Percentiles rank a stretch among this genome's conserved stretches.
phyloP scores from a whole-genome alignment of 345 rosid species.

The Salix exigua region DNA sequence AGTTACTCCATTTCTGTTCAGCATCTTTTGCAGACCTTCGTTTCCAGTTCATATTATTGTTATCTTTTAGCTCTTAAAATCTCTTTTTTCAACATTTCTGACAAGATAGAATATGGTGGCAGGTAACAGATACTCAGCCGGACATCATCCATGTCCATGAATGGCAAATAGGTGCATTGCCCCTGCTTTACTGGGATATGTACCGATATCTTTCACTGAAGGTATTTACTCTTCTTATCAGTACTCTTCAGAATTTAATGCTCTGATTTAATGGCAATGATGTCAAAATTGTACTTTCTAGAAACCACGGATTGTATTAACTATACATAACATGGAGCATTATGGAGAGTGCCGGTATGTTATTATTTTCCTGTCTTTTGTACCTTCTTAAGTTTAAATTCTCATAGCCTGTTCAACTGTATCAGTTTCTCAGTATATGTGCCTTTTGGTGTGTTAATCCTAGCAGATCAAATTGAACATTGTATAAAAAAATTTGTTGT shows the following conservation, averaged over 20 bases:
- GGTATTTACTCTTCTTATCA: slow-evolving; percentile 23
- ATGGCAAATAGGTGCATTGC: slow-evolving; percentile 56
- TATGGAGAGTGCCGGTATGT: slow-evolving; percentile 53
- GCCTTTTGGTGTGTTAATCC: neutral
- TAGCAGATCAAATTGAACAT: neutral
- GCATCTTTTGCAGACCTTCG: neutral
- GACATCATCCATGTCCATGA: slow-evolving; percentile 61
- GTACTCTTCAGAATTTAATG: neutral
- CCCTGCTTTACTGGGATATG: slow-evolving; percentile 64
- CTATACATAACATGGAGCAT: slow-evolving; percentile 61
- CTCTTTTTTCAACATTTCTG: neutral
- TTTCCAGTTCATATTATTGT: neutral
- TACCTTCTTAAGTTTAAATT: neutral
- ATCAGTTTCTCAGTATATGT: neutral
- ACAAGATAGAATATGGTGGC: slow-evolving; percentile 12
- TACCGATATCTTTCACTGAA: slow-evolving; percentile 44
- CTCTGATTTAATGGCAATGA: neutral
- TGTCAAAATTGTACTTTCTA: slow-evolving; percentile 7
- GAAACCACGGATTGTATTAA: slow-evolving; percentile 53
- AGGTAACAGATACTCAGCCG: slow-evolving; percentile 52
- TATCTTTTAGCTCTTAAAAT: neutral
- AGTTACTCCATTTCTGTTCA: slow-evolving; percentile 9
- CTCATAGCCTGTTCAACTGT: neutral
- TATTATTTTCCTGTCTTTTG: neutral
- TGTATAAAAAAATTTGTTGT: neutral